Evolutionary conservation across 257 asterid genomes (phyloP).

Genomic region (Primulina huaijiensis): DNA sequence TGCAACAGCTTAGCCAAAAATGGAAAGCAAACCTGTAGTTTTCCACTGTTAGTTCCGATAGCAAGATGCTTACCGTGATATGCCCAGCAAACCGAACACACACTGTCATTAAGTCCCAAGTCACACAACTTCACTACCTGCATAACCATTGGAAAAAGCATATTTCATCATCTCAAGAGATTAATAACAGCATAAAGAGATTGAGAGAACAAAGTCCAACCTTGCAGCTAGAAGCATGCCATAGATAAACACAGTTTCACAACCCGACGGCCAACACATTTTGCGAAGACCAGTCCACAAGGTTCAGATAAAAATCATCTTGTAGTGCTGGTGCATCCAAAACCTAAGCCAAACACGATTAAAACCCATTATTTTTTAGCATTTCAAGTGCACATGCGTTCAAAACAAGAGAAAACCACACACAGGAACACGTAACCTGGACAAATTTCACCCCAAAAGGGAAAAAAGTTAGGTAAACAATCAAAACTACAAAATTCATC

Average conservation of each 20-base stretch:
- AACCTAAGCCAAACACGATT: conserved; percentile 42
- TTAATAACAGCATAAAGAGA: no score
- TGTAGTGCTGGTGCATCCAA: conserved; percentile 90
- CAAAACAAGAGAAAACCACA: neutral
- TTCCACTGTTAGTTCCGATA: conserved; percentile 85
- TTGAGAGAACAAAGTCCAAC: conserved; percentile 12
- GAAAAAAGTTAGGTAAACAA: no score
- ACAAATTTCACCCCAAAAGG: neutral
- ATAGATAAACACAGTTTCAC: conserved; percentile 51
- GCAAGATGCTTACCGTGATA: conserved; percentile 86
- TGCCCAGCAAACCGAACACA: conserved; percentile 93
- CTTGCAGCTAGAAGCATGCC: conserved; percentile 59
- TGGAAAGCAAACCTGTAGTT: conserved; percentile 58
- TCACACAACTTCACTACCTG: conserved; percentile 94
- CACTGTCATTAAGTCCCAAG: conserved; percentile 72
- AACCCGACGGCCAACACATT: conserved; percentile 54
- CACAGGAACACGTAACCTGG: neutral
- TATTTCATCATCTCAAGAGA: neutral
- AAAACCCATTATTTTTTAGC: conserved; percentile 1
- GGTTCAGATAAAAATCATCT: conserved; percentile 53
- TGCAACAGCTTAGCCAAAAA: neutral
- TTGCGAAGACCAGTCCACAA: conserved; percentile 54
- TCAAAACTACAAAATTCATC: conserved; percentile 20
- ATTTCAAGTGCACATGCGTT: neutral
- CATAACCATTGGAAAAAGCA: conserved; percentile 10